Evolutionary conservation across 805 yeast genomes (phyloP).

Genomic region (Saccharomycopsis sp.): DNA sequence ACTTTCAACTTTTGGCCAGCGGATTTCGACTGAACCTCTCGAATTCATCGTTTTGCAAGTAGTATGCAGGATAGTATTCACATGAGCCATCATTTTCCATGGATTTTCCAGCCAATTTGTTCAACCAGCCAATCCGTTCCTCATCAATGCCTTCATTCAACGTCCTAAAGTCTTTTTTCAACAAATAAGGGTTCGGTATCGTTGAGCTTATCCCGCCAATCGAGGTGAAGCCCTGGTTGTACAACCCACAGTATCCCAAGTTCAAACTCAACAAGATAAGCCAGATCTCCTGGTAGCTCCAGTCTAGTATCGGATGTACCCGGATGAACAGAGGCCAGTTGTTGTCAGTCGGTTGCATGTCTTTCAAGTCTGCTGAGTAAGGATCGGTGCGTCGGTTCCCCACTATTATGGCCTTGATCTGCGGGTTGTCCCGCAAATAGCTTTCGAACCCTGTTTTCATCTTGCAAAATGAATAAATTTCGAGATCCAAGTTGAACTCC

Average conservation of each 20-base stretch:
- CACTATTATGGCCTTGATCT: constrained; percentile 67
- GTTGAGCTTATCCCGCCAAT: constrained; percentile 76
- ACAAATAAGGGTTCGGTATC: constrained; percentile 55
- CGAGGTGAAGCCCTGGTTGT: constrained; percentile 82
- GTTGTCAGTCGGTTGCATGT: constrained; percentile 70
- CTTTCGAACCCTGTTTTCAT: constrained; percentile 62
- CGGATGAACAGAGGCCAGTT: constrained; percentile 87
- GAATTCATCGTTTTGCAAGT: constrained; percentile 17
- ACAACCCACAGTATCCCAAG: constrained; percentile 66
- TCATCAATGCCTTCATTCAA: constrained; percentile 1
- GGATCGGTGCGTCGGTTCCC: constrained; percentile 91
- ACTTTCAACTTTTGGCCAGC: too few relatives aligned
- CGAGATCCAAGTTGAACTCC: constrained; percentile 44
- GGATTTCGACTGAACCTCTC: constrained; percentile 20
- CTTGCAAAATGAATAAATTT: constrained; percentile 31
- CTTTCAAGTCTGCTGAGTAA: constrained; percentile 48
- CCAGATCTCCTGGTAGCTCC: constrained; percentile 86
- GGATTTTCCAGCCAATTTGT: background rate
- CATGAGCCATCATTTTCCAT: background rate
- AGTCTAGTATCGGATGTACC: constrained; percentile 80
- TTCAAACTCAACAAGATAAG: constrained; percentile 52
- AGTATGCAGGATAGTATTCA: constrained; percentile 20
- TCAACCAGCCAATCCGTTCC: constrained; percentile 5
- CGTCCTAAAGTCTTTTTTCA: constrained; percentile 16
- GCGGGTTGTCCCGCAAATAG: constrained; percentile 45